These are phyloP conservation scores for Tephrocybe sp. DNA, from an alignment of 768 basidiomycete species.

Conservation along the genomic window DNA sequence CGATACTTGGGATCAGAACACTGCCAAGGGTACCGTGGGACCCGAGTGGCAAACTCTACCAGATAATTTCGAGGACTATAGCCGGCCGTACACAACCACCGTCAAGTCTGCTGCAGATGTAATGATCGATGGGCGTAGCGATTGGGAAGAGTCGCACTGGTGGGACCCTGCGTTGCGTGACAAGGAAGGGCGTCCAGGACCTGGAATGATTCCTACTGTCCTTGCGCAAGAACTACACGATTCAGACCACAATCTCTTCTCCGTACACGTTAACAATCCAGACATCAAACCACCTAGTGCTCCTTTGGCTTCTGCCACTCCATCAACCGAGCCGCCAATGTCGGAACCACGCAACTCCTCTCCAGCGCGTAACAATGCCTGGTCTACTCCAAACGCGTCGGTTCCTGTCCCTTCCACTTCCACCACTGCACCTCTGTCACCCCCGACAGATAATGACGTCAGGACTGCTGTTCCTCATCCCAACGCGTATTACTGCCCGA, in stretches of 20 bases:
- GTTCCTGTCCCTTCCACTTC: constrained; percentile 5
- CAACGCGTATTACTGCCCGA: constrained; percentile 78
- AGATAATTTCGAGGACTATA: constrained; percentile 12
- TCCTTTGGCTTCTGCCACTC: neutral
- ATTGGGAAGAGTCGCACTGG: constrained; percentile 65
- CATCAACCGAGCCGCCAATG: neutral
- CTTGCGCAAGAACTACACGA: constrained; percentile 69
- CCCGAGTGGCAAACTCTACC: constrained; percentile 17
- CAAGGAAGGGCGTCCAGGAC: constrained; percentile 55
- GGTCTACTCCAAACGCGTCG: constrained; percentile 1
- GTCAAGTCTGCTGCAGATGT: constrained; percentile 26
- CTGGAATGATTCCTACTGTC: constrained; percentile 66
- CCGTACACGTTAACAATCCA: constrained; percentile 42
- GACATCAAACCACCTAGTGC: constrained; percentile 14
- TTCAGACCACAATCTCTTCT: constrained; percentile 68
- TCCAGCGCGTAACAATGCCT: constrained; percentile 7
- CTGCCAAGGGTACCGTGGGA: neutral
- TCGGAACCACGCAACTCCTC: constrained; percentile 2
- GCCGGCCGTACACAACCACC: constrained; percentile 18
- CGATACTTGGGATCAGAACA: constrained; percentile 1
- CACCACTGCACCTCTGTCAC: constrained; percentile 18
- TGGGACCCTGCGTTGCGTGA: constrained; percentile 56
- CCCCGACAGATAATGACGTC: constrained; percentile 56
- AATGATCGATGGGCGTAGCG: constrained; percentile 59
- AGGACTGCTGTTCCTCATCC: constrained; percentile 76